These are phyloP conservation scores for Magnusiomyces tetraspermus DNA, from an alignment of 1,139 yeast genomes.

Conservation along the genomic window DNA sequence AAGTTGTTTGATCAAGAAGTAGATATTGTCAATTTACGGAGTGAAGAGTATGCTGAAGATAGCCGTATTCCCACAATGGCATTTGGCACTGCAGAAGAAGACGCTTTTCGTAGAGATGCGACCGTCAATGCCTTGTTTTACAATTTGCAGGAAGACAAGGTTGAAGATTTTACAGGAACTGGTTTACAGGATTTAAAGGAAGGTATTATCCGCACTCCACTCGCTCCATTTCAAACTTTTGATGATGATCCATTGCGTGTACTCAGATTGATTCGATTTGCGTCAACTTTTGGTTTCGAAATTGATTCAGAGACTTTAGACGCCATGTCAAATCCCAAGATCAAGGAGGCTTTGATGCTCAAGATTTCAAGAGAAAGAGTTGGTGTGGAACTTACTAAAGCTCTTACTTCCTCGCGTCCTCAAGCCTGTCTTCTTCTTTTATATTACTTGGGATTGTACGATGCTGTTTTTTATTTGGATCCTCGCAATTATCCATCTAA, in stretches of 20 bases:
- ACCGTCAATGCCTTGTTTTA: constrained; percentile 84
- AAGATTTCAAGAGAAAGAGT: constrained; percentile 88
- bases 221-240: constrained; percentile 75
- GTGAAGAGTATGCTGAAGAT: constrained; percentile 72
- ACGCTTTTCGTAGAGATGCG: constrained; percentile 89
- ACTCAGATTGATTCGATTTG: constrained; percentile 73
- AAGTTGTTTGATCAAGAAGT: constrained; percentile 70
- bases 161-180: constrained; percentile 74
- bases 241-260: constrained; percentile 90
- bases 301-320: constrained; percentile 50
- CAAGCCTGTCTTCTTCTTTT: constrained; percentile 55
- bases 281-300: constrained; percentile 62
- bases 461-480: constrained; percentile 43
- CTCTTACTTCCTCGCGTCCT: constrained; percentile 54
- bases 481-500: neutral
- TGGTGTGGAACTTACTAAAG: constrained; percentile 77
- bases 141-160: constrained; percentile 53
- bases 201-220: constrained; percentile 79
- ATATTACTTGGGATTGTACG: constrained; percentile 44
- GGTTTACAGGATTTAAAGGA: constrained; percentile 63
- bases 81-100: constrained; percentile 86
- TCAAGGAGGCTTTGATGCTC: constrained; percentile 48
- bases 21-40: constrained; percentile 85
- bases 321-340: constrained; percentile 56
- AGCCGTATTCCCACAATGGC: constrained; percentile 63